Evolutionary conservation across 306 rosid species (phyloP).

Genomic region (Luffa acutangula): DNA sequence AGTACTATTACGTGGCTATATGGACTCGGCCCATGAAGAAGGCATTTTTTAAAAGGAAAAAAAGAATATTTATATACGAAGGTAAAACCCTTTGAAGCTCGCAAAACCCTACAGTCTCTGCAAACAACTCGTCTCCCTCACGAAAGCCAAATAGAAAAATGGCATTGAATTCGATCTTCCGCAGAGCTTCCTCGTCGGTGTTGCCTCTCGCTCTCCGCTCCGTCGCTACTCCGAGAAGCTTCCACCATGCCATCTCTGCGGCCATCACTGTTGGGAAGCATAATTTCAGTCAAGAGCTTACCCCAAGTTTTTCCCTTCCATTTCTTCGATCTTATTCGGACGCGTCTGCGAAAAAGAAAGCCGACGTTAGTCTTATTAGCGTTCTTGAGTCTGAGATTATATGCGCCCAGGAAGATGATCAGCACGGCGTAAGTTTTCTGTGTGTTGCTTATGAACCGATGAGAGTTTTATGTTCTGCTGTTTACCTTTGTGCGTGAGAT

Average conservation of each 20-base stretch:
- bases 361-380: slow-evolving; percentile 24
- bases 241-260: slow-evolving; percentile 29
- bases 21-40: background rate
- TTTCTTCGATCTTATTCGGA: slow-evolving; percentile 31
- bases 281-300: slow-evolving; percentile 11
- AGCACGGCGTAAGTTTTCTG: background rate
- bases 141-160: slow-evolving; percentile 23
- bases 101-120: background rate
- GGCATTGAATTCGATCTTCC: slow-evolving; percentile 51
- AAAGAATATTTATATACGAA: background rate
- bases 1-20: background rate
- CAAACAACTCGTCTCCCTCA: background rate
- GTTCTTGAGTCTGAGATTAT: slow-evolving; percentile 49
- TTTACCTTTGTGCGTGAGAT: background rate
- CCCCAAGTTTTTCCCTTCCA: slow-evolving; percentile 20
- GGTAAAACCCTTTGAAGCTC: background rate
- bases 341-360: slow-evolving; percentile 14
- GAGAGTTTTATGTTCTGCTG: background rate
- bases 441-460: background rate
- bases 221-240: slow-evolving; percentile 29
- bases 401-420: slow-evolving; percentile 31
- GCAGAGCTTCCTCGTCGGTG: slow-evolving; percentile 41
- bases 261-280: slow-evolving; percentile 14
- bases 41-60: background rate
- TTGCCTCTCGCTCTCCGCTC: slow-evolving; percentile 35